These are phyloP conservation scores for Pseudogymnoascus sp. DNA, from an alignment of 2,329 filamentous ascomycete genomes.

Conservation along the genomic window DNA sequence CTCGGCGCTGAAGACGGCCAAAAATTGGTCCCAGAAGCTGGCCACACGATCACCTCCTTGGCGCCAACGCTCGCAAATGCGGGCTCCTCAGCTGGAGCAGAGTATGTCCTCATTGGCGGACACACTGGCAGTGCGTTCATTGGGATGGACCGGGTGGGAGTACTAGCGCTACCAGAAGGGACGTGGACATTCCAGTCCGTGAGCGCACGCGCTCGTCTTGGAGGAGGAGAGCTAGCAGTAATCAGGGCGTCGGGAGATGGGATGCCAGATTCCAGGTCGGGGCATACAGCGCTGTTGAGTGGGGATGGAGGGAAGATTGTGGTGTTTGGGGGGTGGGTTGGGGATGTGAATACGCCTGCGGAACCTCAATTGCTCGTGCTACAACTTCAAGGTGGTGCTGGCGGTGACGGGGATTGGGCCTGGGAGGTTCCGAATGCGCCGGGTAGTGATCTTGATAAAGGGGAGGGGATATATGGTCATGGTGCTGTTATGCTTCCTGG, in stretches of 20 bases:
- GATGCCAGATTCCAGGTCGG: conserved; percentile 70
- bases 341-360: conserved; percentile 66
- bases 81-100: conserved; percentile 53
- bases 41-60: conserved; percentile 73
- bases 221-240: conserved; percentile 43
- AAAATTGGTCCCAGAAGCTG: conserved; percentile 71
- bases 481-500: conserved; percentile 56
- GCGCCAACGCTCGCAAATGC: conserved; percentile 61
- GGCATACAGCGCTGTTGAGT: conserved; percentile 76
- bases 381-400: conserved; percentile 66
- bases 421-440: conserved; percentile 56
- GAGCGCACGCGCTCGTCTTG: conserved; percentile 34
- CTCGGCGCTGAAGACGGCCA: conserved; percentile 44
- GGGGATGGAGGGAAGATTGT: conserved; percentile 71
- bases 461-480: conserved; percentile 52
- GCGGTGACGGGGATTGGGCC: conserved; percentile 60
- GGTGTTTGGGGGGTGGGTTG: conserved; percentile 87
- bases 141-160: conserved; percentile 85
- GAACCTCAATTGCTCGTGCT: conserved; percentile 74
- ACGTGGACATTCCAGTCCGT: conserved; percentile 76
- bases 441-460: conserved; percentile 32
- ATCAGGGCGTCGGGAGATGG: conserved; percentile 18
- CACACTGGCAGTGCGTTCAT: conserved; percentile 79
- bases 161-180: conserved; percentile 80
- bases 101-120: conserved; percentile 77